Percentiles rank a stretch among this genome's conserved stretches.
These are phyloP conservation scores for Agapanthus africanus DNA, from an alignment of 106 monocot species.

Conservation along the genomic window DNA sequence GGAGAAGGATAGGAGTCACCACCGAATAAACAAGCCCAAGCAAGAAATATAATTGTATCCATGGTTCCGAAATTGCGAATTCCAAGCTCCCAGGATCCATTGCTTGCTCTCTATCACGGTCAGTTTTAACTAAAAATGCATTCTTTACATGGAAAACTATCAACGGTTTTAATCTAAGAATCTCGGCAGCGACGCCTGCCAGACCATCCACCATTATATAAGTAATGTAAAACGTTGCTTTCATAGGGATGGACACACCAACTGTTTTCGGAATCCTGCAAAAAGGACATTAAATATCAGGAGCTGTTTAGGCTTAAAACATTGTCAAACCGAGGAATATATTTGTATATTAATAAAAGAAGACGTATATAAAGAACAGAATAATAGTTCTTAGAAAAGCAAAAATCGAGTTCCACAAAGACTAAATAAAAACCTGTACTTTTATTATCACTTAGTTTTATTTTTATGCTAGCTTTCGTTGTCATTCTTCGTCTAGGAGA, in stretches of 20 bases:
- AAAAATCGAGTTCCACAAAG: too few species aligned
- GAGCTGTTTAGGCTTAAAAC: background rate
- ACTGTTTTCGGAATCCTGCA: constrained; percentile 68
- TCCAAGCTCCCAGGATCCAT: constrained; percentile 92
- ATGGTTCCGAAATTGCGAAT: constrained; percentile 68
- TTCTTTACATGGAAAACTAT: constrained; percentile 79
- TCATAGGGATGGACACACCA: constrained; percentile 83
- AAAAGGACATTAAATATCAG: constrained; percentile 11
- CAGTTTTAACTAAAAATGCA: constrained; percentile 79
- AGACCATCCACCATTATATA: constrained; percentile 97
- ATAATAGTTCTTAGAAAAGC: too few species aligned
- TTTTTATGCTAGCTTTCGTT: too few species aligned
- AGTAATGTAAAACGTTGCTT: constrained; percentile 89
- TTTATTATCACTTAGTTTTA: too few species aligned
- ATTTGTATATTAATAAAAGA: too few species aligned
- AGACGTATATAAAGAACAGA: too few species aligned
- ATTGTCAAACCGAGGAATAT: background rate
- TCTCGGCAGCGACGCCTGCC: constrained; percentile 87
- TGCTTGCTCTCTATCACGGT: constrained; percentile 72
- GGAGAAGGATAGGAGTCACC: constrained; percentile 81
- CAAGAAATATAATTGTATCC: constrained; percentile 88
- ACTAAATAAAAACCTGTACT: too few species aligned
- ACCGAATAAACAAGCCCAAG: constrained; percentile 87
- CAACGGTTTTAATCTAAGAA: constrained; percentile 75
- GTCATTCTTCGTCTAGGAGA: too few species aligned